Evolutionary conservation across 441 rosid genomes (phyloP).

Genomic region (Erodium moschatum): DNA sequence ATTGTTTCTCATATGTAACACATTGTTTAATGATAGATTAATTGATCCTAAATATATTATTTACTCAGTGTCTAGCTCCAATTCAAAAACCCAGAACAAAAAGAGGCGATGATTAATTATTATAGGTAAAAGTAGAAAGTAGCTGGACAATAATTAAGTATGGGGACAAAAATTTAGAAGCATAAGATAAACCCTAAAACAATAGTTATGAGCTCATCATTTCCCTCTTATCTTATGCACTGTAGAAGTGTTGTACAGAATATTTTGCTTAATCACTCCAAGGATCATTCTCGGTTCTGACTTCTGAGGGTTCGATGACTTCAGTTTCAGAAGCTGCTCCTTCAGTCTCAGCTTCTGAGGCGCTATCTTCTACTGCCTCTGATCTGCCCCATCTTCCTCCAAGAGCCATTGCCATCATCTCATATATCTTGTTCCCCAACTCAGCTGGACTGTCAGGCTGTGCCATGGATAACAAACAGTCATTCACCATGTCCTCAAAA

Average conservation of each 20-base stretch:
- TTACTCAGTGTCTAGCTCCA: no score
- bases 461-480: not conserved
- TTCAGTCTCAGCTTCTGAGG: not conserved
- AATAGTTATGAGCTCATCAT: not conserved
- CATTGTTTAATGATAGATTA: no score
- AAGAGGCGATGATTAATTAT: no score
- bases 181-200: not conserved
- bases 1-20: no score
- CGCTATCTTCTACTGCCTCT: conserved; percentile 25
- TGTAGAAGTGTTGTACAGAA: not conserved
- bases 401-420: conserved; percentile 96
- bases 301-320: conserved; percentile 89
- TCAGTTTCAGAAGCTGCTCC: conserved; percentile 35
- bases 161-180: no score
- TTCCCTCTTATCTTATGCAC: not conserved
- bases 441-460: conserved; percentile 98
- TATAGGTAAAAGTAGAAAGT: no score
- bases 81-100: no score
- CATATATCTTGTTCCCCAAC: conserved; percentile 84
- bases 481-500: not conserved
- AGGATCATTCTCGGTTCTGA: conserved; percentile 75
- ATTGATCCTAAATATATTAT: no score
- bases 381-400: conserved; percentile 93
- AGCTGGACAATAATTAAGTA: no score
- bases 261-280: conserved; percentile 30